These are phyloP conservation scores for Malania oleifera DNA, from an alignment of 164 flowering plant genomes.

Conservation along the genomic window DNA sequence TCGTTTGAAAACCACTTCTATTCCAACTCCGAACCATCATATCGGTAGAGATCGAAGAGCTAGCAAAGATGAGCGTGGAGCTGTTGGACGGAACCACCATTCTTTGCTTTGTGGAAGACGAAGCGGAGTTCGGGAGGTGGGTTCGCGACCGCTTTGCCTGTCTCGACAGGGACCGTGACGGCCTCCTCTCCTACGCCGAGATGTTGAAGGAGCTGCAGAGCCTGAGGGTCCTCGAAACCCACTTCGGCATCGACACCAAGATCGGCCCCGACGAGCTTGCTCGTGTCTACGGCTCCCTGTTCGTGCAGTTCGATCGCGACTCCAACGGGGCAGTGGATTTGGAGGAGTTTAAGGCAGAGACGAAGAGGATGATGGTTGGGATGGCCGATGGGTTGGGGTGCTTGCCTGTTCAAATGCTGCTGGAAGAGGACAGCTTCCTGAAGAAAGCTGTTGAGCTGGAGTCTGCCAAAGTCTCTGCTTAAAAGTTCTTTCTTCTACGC, in stretches of 20 bases:
- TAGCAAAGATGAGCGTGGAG: slow-evolving; percentile 28
- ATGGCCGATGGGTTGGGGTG: slow-evolving; percentile 32
- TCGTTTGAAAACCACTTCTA: too few species aligned
- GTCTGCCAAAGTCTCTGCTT: slow-evolving; percentile 7
- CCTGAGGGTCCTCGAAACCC: slow-evolving; percentile 26
- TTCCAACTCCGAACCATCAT: too few species aligned
- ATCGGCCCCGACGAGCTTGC: slow-evolving; percentile 26
- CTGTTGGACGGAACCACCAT: slow-evolving; percentile 31
- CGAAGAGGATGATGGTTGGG: slow-evolving; percentile 31
- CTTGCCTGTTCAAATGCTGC: slow-evolving; percentile 31
- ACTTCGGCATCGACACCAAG: slow-evolving; percentile 28
- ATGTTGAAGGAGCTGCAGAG: slow-evolving; percentile 29
- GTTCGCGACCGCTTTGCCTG: slow-evolving; percentile 16
- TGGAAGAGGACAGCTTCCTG: slow-evolving; percentile 30
- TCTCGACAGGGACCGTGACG: slow-evolving; percentile 27
- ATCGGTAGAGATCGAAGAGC: too few species aligned
- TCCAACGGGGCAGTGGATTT: slow-evolving; percentile 26
- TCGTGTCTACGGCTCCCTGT: slow-evolving; percentile 19
- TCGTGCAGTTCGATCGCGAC: slow-evolving; percentile 27
- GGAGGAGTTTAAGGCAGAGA: slow-evolving; percentile 33
- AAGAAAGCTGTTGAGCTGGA: slow-evolving; percentile 31
- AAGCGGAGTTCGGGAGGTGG: slow-evolving; percentile 21
- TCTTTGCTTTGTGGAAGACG: slow-evolving; percentile 24
- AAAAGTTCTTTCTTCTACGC: too few species aligned
- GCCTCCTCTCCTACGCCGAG: slow-evolving; percentile 27